phyloP scores from a whole-genome alignment of 768 basidiomycete species.

The Symmetrospora coprosmae region DNA sequence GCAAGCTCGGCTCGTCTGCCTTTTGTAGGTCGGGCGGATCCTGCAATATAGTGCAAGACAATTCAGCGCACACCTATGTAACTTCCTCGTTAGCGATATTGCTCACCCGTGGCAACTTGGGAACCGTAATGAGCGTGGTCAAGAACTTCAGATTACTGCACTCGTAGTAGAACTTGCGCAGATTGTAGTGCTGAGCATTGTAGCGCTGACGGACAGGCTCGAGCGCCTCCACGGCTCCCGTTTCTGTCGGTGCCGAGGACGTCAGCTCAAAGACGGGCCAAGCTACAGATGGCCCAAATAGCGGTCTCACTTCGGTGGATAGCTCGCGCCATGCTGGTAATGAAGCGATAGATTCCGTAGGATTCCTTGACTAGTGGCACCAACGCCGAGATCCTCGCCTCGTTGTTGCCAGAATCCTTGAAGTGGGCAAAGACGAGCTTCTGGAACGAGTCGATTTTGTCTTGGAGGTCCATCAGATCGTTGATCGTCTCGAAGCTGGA shows the following conservation, averaged over 20 bases:
- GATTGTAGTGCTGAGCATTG: slow-evolving; percentile 74
- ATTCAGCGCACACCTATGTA: not conserved
- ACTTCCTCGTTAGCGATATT: not conserved
- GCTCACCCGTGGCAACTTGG: slow-evolving; percentile 77
- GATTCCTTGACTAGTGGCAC: slow-evolving; percentile 98
- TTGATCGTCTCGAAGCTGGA: slow-evolving; percentile 95
- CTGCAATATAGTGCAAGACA: slow-evolving; percentile 39
- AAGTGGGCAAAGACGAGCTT: slow-evolving; percentile 95
- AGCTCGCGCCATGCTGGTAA: slow-evolving; percentile 95
- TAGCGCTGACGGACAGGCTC: slow-evolving; percentile 79
- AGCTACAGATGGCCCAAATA: not conserved
- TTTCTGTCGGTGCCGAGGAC: slow-evolving; percentile 45
- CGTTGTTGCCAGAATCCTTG: slow-evolving; percentile 77
- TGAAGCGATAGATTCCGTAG: slow-evolving; percentile 97
- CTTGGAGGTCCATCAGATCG: slow-evolving; percentile 93
- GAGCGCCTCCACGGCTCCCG: slow-evolving; percentile 72
- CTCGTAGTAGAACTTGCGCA: slow-evolving; percentile 97
- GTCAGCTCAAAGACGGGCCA: slow-evolving; percentile 10
- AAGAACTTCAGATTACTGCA: slow-evolving; percentile 97
- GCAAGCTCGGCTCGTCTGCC: slow-evolving; percentile 69
- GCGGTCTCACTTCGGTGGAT: slow-evolving; percentile 69
- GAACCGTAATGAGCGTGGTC: slow-evolving; percentile 93
- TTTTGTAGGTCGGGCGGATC: slow-evolving; percentile 93
- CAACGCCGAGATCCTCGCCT: slow-evolving; percentile 87
- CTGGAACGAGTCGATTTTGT: slow-evolving; percentile 97